These are phyloP conservation scores for Sordariomycetes sp. DNA, from an alignment of 2,329 filamentous ascomycete species.

Conservation along the genomic window DNA sequence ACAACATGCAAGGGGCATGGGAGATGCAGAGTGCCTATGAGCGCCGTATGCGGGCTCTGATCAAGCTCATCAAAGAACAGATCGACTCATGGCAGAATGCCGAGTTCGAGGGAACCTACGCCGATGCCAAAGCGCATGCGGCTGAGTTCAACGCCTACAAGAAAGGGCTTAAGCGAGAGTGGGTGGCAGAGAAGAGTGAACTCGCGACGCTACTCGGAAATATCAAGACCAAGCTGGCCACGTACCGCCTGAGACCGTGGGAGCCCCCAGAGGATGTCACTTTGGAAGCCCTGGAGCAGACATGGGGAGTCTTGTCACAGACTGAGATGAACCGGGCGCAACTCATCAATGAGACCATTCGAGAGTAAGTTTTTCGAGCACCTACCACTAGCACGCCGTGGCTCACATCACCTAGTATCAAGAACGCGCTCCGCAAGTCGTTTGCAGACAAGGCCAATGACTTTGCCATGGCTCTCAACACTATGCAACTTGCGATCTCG, in stretches of 20 bases:
- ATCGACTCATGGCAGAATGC: conserved; percentile 68
- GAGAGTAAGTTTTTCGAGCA: conserved; percentile 54
- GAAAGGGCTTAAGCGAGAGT: conserved; percentile 78
- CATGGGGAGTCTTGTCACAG: conserved; percentile 73
- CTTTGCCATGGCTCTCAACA: conserved; percentile 91
- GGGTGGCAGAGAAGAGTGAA: conserved; percentile 97
- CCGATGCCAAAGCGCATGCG: conserved; percentile 83
- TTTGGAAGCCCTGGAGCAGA: conserved; percentile 70
- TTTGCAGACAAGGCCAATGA: conserved; percentile 99
- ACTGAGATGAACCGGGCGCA: conserved; percentile 84
- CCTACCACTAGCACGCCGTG: conserved; percentile 21
- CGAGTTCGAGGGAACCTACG: conserved; percentile 83
- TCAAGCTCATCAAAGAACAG: conserved; percentile 67
- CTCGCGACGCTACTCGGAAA: conserved; percentile 88
- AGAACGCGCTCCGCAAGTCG: conserved; percentile 81
- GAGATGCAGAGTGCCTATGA: conserved; percentile 98
- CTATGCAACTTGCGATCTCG: conserved; percentile 87
- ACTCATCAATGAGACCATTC: conserved; percentile 94
- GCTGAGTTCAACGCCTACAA: conserved; percentile 82
- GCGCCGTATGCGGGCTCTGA: conserved; percentile 74
- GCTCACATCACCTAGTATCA: conserved; percentile 78
- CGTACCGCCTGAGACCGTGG: conserved; percentile 84
- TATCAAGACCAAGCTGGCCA: conserved; percentile 97
- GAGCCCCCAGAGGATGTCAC: conserved; percentile 79
- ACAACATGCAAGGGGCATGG: conserved; percentile 98